These are phyloP conservation scores for Arthrobotrys entomopaga DNA, from an alignment of 2,329 filamentous ascomycete species.

Conservation along the genomic window DNA sequence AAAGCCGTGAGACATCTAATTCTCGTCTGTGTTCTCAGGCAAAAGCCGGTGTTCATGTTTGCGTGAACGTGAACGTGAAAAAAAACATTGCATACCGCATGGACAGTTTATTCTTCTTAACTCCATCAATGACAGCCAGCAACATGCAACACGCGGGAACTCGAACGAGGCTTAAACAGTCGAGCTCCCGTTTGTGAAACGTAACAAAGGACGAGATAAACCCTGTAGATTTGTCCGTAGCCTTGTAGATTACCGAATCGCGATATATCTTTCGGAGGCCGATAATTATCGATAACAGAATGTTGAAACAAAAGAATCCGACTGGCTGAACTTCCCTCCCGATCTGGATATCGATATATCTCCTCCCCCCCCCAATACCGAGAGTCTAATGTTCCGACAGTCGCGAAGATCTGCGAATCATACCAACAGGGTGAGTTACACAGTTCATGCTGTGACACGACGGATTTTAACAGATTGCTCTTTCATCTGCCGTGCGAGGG, in stretches of 20 bases:
- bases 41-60: background rate
- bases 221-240: conserved; percentile 27
- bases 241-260: too few species aligned
- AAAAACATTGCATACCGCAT: too few species aligned
- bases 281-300: too few species aligned
- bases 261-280: too few species aligned
- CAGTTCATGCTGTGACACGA: background rate
- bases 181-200: background rate
- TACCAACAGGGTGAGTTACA: conserved; percentile 4
- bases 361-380: background rate
- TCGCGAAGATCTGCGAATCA: conserved; percentile 21
- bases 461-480: background rate
- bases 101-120: too few species aligned
- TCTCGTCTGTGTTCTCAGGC: background rate
- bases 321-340: conserved; percentile 18
- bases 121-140: conserved; percentile 16
- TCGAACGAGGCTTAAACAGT: background rate
- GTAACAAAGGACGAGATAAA: background rate
- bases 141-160: too few species aligned
- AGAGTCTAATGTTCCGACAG: conserved; percentile 29
- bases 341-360: too few species aligned
- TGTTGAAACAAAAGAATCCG: background rate
- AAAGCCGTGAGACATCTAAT: too few species aligned
- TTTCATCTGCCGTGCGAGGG: background rate
- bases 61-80: too few species aligned